Percentiles rank a stretch among this genome's conserved stretches.
Conservation (phyloP, 2,329 filamentous ascomycete species). For the Ophiostoma australiae region DNA sequence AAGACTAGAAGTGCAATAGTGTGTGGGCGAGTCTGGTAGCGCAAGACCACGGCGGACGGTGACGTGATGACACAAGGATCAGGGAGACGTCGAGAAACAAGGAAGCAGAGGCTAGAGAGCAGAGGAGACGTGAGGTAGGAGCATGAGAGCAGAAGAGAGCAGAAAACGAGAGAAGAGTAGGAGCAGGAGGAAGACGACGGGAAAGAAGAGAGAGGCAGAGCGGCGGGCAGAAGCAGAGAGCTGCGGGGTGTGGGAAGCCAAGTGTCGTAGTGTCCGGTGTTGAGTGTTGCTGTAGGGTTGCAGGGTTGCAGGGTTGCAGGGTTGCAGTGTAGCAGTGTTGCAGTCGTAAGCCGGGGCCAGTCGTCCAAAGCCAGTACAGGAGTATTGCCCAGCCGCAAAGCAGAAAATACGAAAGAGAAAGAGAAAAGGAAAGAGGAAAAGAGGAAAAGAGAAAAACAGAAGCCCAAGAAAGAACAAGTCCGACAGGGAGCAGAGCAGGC, state of each 20-base stretch:
- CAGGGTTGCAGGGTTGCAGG: neutral
- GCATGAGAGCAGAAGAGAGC: neutral
- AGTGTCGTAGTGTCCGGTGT: slow-evolving; percentile 15
- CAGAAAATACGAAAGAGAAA: neutral
- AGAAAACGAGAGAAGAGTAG: neutral
- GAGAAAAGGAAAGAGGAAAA: neutral
- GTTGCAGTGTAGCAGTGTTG: neutral
- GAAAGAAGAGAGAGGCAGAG: neutral
- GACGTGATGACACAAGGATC: neutral
- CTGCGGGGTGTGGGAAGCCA: slow-evolving; percentile 9
- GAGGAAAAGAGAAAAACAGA: too few species aligned
- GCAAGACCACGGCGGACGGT: neutral
- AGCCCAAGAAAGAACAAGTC: too few species aligned
- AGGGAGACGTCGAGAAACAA: neutral
- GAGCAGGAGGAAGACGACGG: neutral
- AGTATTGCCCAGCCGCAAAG: neutral
- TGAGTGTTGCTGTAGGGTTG: neutral
- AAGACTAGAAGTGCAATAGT: neutral
- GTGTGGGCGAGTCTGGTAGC: neutral
- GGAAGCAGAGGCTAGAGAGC: neutral
- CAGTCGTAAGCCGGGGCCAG: neutral
- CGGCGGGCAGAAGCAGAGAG: neutral
- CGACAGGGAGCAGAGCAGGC: neutral
- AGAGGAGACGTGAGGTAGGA: neutral
- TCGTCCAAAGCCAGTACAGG: neutral